Evolutionary conservation across 805 yeast species (phyloP), one percentile per base, ranked within the genome.

Genomic region (Candida ulmi): DNA sequence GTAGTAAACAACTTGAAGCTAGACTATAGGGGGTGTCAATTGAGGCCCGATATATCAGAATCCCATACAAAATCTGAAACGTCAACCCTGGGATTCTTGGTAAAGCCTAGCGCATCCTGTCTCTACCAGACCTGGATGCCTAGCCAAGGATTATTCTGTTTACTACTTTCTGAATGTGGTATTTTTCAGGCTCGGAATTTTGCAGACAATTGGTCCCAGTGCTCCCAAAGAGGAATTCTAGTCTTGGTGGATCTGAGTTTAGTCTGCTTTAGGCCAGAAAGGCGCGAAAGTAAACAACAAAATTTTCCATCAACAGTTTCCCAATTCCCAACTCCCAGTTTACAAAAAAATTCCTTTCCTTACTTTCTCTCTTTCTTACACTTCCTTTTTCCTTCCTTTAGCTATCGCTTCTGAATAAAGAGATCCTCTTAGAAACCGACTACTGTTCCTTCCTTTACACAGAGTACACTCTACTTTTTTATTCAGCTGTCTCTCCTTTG

Each of bases 391-490:
- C 29, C 24, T 29, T 21, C 19, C n/a, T 13, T 23, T 8, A n/a
- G 19, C 8, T 15, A 18, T 23, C 13, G 21, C 18, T 28, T 15
- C n/a, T 16, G 23, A 21, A 24, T 27, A 24, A 23, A 23, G 33
- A 34, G 29, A 12, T 11, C 16, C 15, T 26, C 16, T 11, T 5
- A 16, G 30, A 34, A 34, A 40, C 54, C 47, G 42, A 52, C 60
- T 54, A 42, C 56, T 53, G 60, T 56, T 56, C 60, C 55, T 51
- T 50, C 59, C 56, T 56, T 54, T 49, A 52, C 48, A 54, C 61
- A 51, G 55, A 49, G 51, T 44, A 27, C 38, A 27, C 41, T 33
- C 39, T 31, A 16, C 42, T 43, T 42, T n/a, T 33, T 42, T 42
- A 18, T 17, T 30, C 21, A 17, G n/a, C 33, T 17, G 33, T 30